Base-by-base conservation (phyloP, 164 flowering plant genomes). In the Echeveria elegans region DNA sequence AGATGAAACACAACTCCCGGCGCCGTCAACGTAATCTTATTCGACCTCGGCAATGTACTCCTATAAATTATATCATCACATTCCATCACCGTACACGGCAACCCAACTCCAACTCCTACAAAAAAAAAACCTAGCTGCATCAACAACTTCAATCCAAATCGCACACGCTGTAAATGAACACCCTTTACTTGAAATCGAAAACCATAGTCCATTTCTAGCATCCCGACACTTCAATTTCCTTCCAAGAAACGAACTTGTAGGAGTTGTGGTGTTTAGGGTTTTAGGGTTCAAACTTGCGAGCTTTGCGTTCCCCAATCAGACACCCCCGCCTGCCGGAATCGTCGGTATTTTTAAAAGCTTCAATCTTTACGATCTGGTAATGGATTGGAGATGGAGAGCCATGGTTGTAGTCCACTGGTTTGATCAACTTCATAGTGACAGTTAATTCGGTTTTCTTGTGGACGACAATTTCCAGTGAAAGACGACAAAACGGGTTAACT, bases 1-100 rank as follows among this genome's bases (percentile, higher is more conserved):
- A 34, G 26, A 32, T 34, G 36, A 41, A 50, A 74, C 70, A 83
- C 66, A 1, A 74, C 93, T 5, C 97, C 99, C 61, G 99, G 99
- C 12, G 78, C 75, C 10, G 99, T 91, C 29, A 86, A 19, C 1
- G 88, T 85, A n/a, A 88, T 70, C 40, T 77, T 96, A 68, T 65
- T 81, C 31, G 96, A 82, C 63, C 80, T 81, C 0, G 99, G 97
- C 6, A 91, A 82, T 34, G 97, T 94, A 77, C 97, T 94, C 63
- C 99, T 76, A 63, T 89, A 94, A 23, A 91, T 94, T 24, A 91
- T 80, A 70, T 91, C 99, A 2, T 97, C 97, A 72, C 99, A 91
- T 82, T 85, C 88, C 96, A 91, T 91, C 14, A 91, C 99, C 2
- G 97, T 94, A 68, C 99, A 94, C 0, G 97, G 99, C 19, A 94